Conservation (phyloP, 2,329 filamentous ascomycete genomes). For the Ascochyta viciae-villosae region DNA sequence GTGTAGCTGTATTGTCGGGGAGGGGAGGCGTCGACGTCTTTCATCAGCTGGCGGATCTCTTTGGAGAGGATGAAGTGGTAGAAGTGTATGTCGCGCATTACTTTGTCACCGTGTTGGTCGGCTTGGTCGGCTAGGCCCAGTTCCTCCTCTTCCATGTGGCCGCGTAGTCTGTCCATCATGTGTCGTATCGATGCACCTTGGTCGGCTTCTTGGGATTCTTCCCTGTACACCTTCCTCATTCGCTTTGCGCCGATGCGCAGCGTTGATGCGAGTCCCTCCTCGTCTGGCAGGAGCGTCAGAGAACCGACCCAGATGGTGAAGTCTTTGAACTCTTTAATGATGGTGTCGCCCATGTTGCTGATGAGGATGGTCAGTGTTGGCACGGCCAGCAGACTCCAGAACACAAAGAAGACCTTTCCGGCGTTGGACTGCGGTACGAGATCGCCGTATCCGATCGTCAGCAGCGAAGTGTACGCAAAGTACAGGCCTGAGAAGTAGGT, state of each 20-base stretch:
- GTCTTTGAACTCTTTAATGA: constrained; percentile 62
- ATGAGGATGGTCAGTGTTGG: constrained; percentile 63
- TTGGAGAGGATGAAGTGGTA: constrained; percentile 58
- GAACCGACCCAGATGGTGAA: constrained; percentile 63
- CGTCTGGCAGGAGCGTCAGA: constrained; percentile 61
- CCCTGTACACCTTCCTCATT: constrained; percentile 24
- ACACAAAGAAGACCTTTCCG: constrained; percentile 63
- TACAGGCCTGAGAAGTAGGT: constrained; percentile 61
- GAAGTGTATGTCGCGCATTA: constrained; percentile 59
- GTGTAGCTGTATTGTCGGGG: constrained; percentile 49
- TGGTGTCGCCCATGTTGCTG: constrained; percentile 62
- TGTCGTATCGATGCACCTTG: constrained; percentile 21
- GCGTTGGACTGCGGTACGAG: constrained; percentile 56
- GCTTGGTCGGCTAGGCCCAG: constrained; percentile 52
- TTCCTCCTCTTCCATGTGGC: constrained; percentile 53
- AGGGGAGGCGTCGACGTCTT: constrained; percentile 50
- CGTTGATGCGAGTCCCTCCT: constrained; percentile 50
- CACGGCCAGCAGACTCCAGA: constrained; percentile 63
- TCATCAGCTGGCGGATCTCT: constrained; percentile 54
- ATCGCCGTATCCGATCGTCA: constrained; percentile 65
- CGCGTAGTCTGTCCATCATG: constrained; percentile 43
- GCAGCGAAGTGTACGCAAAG: constrained; percentile 60
- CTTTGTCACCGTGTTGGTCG: constrained; percentile 50
- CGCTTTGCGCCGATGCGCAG: constrained; percentile 40
- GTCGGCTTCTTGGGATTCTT: constrained; percentile 12